Evolutionary conservation across 768 basidiomycete species (phyloP), one percentile per base, ranked within the genome.

Genomic region (Tubosaeta sp.): DNA sequence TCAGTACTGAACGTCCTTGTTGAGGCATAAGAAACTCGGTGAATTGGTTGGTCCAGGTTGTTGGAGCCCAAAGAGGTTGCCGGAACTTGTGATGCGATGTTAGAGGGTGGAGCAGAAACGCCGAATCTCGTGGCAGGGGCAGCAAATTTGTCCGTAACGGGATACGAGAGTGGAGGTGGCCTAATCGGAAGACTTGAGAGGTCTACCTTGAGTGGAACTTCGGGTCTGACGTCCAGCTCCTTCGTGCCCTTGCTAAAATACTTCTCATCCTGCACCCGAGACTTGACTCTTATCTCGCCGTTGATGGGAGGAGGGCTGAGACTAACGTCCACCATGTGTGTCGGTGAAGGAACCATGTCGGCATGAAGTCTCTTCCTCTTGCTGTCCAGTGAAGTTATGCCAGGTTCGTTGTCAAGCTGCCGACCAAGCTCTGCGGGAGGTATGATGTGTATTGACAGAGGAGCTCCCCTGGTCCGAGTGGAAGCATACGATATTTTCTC

Each of bases 401-500:
- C n/a, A 32, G 43, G 34, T n/a, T 17, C 11, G 12, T n/a, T 33
- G 11, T 32, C 35, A 35, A 62, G 19, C 48, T 54, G 65, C 35
- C 53, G 60, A 45, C 47, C 45, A 41, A 55, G 45, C 48, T 52
- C 43, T 9, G 46, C 39, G 37, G 55, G 49, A 29, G 54, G 48
- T 17, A 51, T 34, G 29, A 56, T 50, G 29, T 45, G 41, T 10
- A n/a, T 25, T 27, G 41, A n/a, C 13, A 26, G 25, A 29, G 41
- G 17, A 10, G 11, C 16, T 13, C 39, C 43, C 42, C 53, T 56
- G 27, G 14, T 43, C 17, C 41, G 43, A n/a, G 41, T 45, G 25
- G 53, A 51, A 31, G 51, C 25, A 35, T 50, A 35, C 4, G 48
- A 47, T n/a, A 32, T 13, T 48, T 59, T 49, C 46, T 59, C 50